Evolutionary conservation across 1,139 yeast genomes (phyloP), one percentile per base, ranked within the genome.

Genomic region (Maudiozyma humilis): DNA sequence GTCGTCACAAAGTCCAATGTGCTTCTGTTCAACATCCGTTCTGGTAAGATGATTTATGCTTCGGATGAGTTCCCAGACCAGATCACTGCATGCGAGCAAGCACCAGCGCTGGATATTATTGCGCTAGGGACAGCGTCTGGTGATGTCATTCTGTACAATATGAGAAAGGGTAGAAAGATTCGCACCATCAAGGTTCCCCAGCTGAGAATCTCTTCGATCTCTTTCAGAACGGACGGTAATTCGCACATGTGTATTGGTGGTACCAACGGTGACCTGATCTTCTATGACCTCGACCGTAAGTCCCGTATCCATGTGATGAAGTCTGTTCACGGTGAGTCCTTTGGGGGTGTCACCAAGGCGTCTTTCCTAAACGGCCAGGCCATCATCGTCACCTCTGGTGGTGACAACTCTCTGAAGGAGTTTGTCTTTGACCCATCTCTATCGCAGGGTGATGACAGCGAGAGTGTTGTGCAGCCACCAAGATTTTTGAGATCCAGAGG

Each of bases 171-270:
- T 17, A 74, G 69, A 47, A 62, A 69, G 2, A 55, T 86, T 40
- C 76, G 81, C 50, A 76, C 79, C 7, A 68, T 82, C 42, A 74
- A 75, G 19, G 73, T 84, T 1, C 79, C 81, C 3, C 73, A 73
- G 39, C 72, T 73, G 18, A 63, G 76, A 43, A 75, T 87, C 4
- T 76, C 84, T 0, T 72, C 95, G 0, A 56, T 91, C 19, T 84
- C 96, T 0, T 91, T 93, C 68, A 77, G 98, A 66, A 86, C 96
- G 2, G 98, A 93, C 62, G 95, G 95, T 0, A 75, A 82, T 3
- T 75, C 93, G 3, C 94, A 89, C 63, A 57, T 89, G 40, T 95
- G 87, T 13, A 80, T 86, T 20, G 93, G 93, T 12, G 75, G 87
- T 41, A 73, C 76, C 33, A 76, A 75, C 36, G 99, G 99, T 45